phyloP scores from a whole-genome alignment of 1,284 basidiomycete genomes.

The Rhodotorula sp. region DNA sequence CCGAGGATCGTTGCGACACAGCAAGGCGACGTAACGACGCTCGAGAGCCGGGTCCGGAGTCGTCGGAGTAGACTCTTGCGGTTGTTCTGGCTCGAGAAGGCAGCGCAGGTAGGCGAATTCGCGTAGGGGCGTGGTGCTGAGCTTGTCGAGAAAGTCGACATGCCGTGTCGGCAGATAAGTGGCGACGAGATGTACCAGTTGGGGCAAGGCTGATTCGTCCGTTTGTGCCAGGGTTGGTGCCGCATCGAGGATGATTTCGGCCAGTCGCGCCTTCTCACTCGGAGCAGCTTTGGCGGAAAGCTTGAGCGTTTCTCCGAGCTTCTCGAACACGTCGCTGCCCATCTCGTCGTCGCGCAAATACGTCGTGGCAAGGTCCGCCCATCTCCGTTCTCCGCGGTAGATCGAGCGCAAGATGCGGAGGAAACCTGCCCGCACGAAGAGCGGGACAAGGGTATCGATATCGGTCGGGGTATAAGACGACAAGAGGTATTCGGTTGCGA shows the following conservation, averaged over 20 bases:
- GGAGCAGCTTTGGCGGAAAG: slow-evolving; percentile 15
- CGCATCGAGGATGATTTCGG: slow-evolving; percentile 33
- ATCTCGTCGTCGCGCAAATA: slow-evolving; percentile 73
- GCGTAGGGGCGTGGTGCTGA: slow-evolving; percentile 55
- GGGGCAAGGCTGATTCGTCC: slow-evolving; percentile 57
- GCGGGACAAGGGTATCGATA: slow-evolving; percentile 61
- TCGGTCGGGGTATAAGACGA: slow-evolving; percentile 85
- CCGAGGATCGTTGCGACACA: slow-evolving; percentile 67
- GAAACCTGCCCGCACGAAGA: slow-evolving; percentile 83
- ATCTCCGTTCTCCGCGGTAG: slow-evolving; percentile 71
- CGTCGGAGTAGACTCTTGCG: slow-evolving; percentile 1
- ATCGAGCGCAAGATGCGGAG: slow-evolving; percentile 81
- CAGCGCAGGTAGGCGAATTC: slow-evolving; percentile 75
- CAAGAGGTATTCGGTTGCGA: slow-evolving; percentile 92
- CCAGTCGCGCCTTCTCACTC: slow-evolving; percentile 17
- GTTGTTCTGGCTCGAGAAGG: slow-evolving; percentile 64
- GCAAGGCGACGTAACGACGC: slow-evolving; percentile 67
- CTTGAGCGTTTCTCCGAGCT: slow-evolving; percentile 31
- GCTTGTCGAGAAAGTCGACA: slow-evolving; percentile 50
- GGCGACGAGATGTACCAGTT: slow-evolving; percentile 74
- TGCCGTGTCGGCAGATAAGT: slow-evolving; percentile 66
- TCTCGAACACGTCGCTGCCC: slow-evolving; percentile 60
- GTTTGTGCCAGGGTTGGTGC: slow-evolving; percentile 32
- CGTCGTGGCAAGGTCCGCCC: slow-evolving; percentile 69
- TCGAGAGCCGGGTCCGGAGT: slow-evolving; percentile 54